Base-by-base conservation (phyloP, 2,329 filamentous ascomycete species). In the Talaromyces sp. region DNA sequence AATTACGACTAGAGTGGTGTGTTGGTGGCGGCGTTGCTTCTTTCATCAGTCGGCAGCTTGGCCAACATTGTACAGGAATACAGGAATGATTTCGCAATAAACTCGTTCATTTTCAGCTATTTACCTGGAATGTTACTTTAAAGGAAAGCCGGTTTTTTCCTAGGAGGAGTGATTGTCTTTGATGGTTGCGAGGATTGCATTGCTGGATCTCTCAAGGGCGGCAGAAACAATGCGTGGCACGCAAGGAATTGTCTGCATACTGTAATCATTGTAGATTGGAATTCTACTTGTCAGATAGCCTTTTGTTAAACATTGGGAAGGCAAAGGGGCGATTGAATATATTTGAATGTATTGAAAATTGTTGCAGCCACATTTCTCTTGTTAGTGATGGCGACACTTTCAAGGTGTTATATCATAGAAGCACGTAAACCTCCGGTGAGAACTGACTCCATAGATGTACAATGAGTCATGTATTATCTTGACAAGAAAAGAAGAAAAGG, bases 61-160 rank as follows among this genome's bases (percentile, higher is more conserved):
- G 31, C 60, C 60, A 53, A 54, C 46, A 57, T 54, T 62, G 60
- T 62, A 62, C 60, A 62, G 57, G 31, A 54, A 59, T 62, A 62
- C 60, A 62, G 57, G 31, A 54, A 59, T 62, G 58, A 58, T 55
- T 26, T 58, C 59, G 43, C 59, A 61, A 61, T 61, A 55, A 27
- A 35, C 14, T 35, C n/a, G 24, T 55, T 38, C 19, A 17, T 55
- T 38, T 38, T 38, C 17, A 3, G 29, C 35, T 8, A 7, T n/a
- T 38, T 8, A 17, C 17, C 35, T 38, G 14, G 35, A 7, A n/a
- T 38, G n/a, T n/a, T 38, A n/a, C 35, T n/a, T 38, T 0, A n/a
- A 8, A 2, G 3, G 26, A 27, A 27, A 27, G 26, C 26, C 6
- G 26, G 17, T 6, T n/a, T 38, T 38, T 38, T 17, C 7, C 9